These are phyloP conservation scores for Microsporum ferrugineum DNA, from an alignment of 2,329 filamentous ascomycete genomes.

Conservation along the genomic window DNA sequence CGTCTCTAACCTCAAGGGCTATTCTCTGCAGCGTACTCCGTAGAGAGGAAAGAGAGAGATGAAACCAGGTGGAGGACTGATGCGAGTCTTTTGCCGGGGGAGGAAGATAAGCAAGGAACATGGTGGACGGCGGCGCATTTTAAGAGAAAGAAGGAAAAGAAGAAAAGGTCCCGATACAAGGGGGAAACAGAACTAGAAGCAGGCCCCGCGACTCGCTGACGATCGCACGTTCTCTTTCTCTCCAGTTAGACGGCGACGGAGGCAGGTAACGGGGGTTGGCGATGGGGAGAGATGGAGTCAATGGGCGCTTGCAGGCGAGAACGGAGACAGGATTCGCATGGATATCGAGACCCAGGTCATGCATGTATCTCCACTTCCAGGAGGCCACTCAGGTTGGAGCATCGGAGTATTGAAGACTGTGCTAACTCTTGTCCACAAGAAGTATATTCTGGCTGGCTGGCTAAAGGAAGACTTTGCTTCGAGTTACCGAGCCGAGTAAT, in stretches of 20 bases:
- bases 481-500: not conserved
- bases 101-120: not conserved
- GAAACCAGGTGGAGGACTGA: not conserved
- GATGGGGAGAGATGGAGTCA: not conserved
- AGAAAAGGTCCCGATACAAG: not conserved
- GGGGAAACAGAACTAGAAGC: not conserved
- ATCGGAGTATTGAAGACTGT: not conserved
- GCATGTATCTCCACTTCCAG: not conserved
- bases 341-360: not conserved
- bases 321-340: conserved; percentile 2
- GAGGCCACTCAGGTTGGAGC: not conserved
- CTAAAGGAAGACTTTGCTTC: not conserved
- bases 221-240: not conserved
- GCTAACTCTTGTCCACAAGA: not conserved
- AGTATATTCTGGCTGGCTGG: not conserved
- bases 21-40: not conserved
- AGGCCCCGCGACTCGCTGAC: not conserved
- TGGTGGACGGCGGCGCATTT: not conserved
- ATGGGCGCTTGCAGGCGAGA: conserved; percentile 1
- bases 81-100: not conserved
- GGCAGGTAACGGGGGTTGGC: not conserved
- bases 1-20: not conserved
- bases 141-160: not conserved
- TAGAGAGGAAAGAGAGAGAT: not conserved
- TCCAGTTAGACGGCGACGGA: not conserved